phyloP scores from a whole-genome alignment of 1,284 basidiomycete species.

The Ustilago hordei region DNA sequence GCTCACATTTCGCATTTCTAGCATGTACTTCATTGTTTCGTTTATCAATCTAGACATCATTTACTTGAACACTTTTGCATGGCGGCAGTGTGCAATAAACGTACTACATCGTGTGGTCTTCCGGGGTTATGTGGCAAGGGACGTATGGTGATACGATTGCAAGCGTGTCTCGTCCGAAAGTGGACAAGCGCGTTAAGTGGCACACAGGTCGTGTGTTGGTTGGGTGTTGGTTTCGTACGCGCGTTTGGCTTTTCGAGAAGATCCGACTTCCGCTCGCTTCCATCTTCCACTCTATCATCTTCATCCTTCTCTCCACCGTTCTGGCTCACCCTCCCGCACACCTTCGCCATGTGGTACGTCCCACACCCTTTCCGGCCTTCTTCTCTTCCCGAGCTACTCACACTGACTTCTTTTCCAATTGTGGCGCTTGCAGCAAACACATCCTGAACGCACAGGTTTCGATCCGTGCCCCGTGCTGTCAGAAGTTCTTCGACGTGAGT shows the following conservation, averaged over 20 bases:
- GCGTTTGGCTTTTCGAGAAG: conserved; percentile 19
- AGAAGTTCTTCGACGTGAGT: conserved; percentile 68
- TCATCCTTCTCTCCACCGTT: not conserved
- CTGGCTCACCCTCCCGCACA: not conserved
- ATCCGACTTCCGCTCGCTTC: not conserved
- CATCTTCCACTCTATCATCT: not conserved
- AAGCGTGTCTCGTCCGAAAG: conserved; percentile 30
- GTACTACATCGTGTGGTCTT: too few species aligned
- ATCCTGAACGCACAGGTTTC: conserved; percentile 69
- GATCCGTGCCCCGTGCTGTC: conserved; percentile 68
- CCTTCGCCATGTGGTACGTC: conserved; percentile 31
- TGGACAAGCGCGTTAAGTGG: conserved; percentile 26
- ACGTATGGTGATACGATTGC: not conserved
- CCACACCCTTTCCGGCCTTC: not conserved
- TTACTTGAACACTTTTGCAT: too few species aligned
- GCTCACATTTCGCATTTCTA: not conserved
- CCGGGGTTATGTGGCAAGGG: too few species aligned
- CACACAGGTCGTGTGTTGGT: not conserved
- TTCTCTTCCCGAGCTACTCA: not conserved
- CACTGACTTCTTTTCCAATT: not conserved
- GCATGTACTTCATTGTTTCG: conserved; percentile 3
- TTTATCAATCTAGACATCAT: not conserved
- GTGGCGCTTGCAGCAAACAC: conserved; percentile 62
- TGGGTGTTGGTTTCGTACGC: conserved; percentile 35
- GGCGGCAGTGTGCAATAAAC: too few species aligned